These are phyloP conservation scores for Pyrenula aspistea DNA, from an alignment of 495 filamentous ascomycete genomes.

Conservation along the genomic window DNA sequence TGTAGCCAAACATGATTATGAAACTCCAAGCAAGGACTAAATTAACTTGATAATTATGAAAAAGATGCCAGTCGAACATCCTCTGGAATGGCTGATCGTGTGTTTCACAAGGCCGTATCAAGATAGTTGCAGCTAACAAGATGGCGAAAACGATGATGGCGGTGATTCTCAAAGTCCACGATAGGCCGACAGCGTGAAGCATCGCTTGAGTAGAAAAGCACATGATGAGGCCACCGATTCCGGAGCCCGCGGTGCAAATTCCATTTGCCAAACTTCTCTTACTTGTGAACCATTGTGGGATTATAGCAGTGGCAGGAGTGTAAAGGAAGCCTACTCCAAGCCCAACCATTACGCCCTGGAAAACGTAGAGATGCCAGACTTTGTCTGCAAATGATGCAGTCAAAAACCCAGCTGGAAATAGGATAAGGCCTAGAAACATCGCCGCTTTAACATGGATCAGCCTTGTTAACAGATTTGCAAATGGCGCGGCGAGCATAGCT, in stretches of 20 bases:
- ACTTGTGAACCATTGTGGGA: constrained; percentile 66
- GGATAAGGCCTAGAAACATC: constrained; percentile 39
- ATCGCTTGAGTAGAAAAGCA: constrained; percentile 13
- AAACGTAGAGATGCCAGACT: constrained; percentile 59
- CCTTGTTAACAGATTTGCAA: constrained; percentile 17
- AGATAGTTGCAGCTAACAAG: constrained; percentile 41
- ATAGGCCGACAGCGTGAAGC: constrained; percentile 44
- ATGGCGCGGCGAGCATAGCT: constrained; percentile 47
- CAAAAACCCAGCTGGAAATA: constrained; percentile 44
- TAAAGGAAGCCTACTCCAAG: constrained; percentile 61
- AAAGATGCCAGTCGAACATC: constrained; percentile 43
- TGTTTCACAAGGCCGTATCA: constrained; percentile 53
- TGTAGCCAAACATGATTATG: constrained; percentile 57
- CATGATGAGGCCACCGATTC: constrained; percentile 56
- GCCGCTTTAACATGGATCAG: constrained; percentile 35
- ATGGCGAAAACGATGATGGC: constrained; percentile 47
- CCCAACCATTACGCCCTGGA: constrained; percentile 61
- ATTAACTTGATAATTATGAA: constrained; percentile 41
- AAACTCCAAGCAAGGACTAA: constrained; percentile 51
- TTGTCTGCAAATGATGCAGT: constrained; percentile 48
- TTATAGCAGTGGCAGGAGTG: constrained; percentile 44
- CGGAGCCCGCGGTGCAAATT: constrained; percentile 50
- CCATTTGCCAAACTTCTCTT: constrained; percentile 56
- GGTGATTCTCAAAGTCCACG: constrained; percentile 59
- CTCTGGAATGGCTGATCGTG: constrained; percentile 39